Evolutionary conservation across 1,284 basidiomycete species (phyloP).

Genomic region (Exobasidium rhododendri): DNA sequence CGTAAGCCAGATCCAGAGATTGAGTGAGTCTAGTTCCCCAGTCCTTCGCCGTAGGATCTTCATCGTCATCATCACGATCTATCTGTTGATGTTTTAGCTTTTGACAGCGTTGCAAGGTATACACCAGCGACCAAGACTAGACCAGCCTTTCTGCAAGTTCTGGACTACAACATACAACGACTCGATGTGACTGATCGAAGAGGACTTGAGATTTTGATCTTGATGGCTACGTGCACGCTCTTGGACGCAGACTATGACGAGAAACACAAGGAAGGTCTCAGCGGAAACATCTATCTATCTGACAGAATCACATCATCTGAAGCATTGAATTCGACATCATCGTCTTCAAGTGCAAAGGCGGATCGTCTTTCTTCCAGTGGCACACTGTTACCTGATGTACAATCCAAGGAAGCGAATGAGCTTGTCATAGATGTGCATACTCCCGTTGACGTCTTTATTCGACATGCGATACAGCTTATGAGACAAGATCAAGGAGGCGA

Average conservation of each 20-base stretch:
- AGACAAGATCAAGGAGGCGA: slow-evolving; percentile 57
- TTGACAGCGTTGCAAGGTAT: slow-evolving; percentile 65
- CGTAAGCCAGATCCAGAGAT: slow-evolving; percentile 80
- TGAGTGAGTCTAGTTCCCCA: slow-evolving; percentile 50
- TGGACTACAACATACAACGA: slow-evolving; percentile 78
- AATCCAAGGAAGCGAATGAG: slow-evolving; percentile 65
- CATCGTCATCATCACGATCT: not conserved
- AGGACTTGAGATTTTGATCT: slow-evolving; percentile 71
- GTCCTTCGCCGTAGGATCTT: not conserved
- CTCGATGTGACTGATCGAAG: slow-evolving; percentile 69
- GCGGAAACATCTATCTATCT: slow-evolving; percentile 30
- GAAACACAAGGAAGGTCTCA: slow-evolving; percentile 17
- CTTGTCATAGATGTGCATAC: slow-evolving; percentile 69
- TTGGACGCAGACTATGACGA: slow-evolving; percentile 66
- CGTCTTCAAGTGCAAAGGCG: not conserved
- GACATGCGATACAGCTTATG: slow-evolving; percentile 66
- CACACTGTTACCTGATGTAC: slow-evolving; percentile 52
- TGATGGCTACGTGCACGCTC: slow-evolving; percentile 72
- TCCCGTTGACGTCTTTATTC: slow-evolving; percentile 65
- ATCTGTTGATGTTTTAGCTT: not conserved
- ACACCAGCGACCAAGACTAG: slow-evolving; percentile 67
- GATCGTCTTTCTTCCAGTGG: slow-evolving; percentile 58
- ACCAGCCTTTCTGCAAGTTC: slow-evolving; percentile 69
- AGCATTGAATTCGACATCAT: not conserved
- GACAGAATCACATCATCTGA: slow-evolving; percentile 16